Conservation (phyloP, 2,329 filamentous ascomycete genomes). For the Aspergillus hortae region DNA sequence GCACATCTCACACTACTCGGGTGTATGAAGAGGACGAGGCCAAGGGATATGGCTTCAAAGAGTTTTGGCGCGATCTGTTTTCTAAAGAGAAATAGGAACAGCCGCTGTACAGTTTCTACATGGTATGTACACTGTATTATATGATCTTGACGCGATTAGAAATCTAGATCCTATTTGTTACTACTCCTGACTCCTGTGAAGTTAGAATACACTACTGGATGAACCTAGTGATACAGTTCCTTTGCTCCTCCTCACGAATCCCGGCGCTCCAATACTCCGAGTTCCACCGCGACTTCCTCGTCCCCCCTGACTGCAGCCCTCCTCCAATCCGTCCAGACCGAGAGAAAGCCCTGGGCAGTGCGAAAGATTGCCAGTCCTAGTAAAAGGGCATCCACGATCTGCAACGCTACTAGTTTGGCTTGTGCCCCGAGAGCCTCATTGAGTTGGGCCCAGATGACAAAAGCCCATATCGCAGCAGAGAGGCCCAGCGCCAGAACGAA, state of each 20-base stretch:
- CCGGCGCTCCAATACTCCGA: too few species aligned
- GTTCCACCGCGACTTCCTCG: too few species aligned
- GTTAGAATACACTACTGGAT: too few species aligned
- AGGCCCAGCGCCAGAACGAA: too few species aligned
- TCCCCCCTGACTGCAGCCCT: neutral
- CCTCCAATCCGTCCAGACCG: neutral
- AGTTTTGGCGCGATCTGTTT: constrained; percentile 87
- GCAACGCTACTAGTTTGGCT: too few species aligned
- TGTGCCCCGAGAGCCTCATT: too few species aligned
- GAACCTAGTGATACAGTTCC: neutral
- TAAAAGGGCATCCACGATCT: too few species aligned
- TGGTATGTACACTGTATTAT: constrained; percentile 11
- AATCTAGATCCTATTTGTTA: neutral
- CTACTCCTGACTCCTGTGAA: too few species aligned
- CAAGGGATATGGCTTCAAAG: constrained; percentile 74
- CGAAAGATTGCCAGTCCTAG: neutral
- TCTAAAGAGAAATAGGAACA: constrained; percentile 18
- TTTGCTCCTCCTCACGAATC: too few species aligned
- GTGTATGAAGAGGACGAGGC: constrained; percentile 72
- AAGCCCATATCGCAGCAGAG: too few species aligned
- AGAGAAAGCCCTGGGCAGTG: neutral
- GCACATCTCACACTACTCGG: constrained; percentile 44
- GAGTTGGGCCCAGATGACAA: too few species aligned
- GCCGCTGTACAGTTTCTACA: constrained; percentile 1
- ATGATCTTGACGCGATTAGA: constrained; percentile 1